phyloP scores from a whole-genome alignment of 2,329 filamentous ascomycete genomes.

The Fonsecaea monophora region DNA sequence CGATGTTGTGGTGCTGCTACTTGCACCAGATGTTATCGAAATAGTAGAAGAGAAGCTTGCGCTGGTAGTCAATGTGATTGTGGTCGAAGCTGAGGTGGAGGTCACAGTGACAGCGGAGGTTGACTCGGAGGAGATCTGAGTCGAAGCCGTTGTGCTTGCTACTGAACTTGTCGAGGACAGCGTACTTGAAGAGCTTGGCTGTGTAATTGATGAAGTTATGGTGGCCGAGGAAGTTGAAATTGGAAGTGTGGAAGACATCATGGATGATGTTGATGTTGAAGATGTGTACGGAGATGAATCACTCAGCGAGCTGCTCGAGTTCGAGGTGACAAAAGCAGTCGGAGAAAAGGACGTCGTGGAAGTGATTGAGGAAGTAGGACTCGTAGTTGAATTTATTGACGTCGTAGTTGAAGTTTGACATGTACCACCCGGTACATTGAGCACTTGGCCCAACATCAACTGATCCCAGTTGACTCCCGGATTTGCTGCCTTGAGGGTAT shows the following conservation, averaged over 20 bases:
- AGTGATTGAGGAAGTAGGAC: slow-evolving; percentile 3
- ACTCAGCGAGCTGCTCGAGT: background rate
- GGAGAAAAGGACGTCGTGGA: slow-evolving; percentile 8
- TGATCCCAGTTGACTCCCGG: slow-evolving; percentile 37
- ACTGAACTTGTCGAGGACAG: background rate
- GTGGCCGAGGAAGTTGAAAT: slow-evolving; percentile 7
- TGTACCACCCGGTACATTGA: slow-evolving; percentile 32
- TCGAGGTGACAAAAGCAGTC: slow-evolving; percentile 9
- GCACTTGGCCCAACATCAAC: slow-evolving; percentile 31
- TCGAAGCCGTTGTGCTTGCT: slow-evolving; percentile 12
- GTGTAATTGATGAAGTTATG: slow-evolving; percentile 6
- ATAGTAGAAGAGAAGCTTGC: slow-evolving; percentile 5
- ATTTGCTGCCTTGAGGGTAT: slow-evolving; percentile 31
- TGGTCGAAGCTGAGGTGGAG: slow-evolving; percentile 13
- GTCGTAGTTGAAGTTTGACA: slow-evolving; percentile 28
- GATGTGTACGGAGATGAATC: background rate
- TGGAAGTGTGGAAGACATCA: background rate
- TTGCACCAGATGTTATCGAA: background rate
- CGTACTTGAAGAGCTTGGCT: slow-evolving; percentile 2
- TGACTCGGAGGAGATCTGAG: background rate
- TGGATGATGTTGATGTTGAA: background rate
- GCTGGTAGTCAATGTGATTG: slow-evolving; percentile 9
- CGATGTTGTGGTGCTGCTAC: slow-evolving; percentile 16
- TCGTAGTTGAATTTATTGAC: slow-evolving; percentile 11
- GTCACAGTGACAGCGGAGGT: background rate